Base-by-base conservation (phyloP, 306 rosid genomes). In the Begonia masoniana region DNA sequence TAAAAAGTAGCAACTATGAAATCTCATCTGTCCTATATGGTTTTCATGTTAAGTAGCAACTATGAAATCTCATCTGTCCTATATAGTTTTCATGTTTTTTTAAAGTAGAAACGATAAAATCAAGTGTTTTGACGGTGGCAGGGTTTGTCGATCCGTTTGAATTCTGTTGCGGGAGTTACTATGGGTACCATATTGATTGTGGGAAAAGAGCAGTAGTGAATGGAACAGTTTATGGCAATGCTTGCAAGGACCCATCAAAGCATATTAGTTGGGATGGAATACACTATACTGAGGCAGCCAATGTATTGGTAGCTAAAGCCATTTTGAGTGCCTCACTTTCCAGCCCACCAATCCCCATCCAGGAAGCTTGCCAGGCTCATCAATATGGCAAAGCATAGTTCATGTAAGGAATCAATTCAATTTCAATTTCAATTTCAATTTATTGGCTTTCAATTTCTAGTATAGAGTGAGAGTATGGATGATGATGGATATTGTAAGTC, bases 191-290 rank as follows among this genome's bases (percentile, higher is more conserved):
- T 49, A 62, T 80, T 19, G 54, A 76, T 15, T 89, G 94, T 68
- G 94, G 95, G 66, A 71, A 75, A 58, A 78, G 54, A 51, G 83
- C 65, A 3, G 59, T 59, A 26, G 71, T 78, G 56, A 89, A 85
- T 61, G 94, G 95, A 68, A 82, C 83, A 1, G 77, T 78, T 23
- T 82, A 82, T 71, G 94, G 94, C 0, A 78, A 70, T 60, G 78
- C 85, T 66, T 89, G 97, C 64, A 56, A 65, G 13, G 71, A 82
- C 66, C 91, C 97, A 66, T 64, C 78, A 53, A 75, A 35, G 67
- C 80, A 82, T 66, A 55, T 89, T 26, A 85, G 82, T 55, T 89
- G 95, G 95, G 97, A 89, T 47, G 95, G 95, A 65, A 80, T 78
- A 64, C 97, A 89, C 59, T 85, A 85, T 69, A 64, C 95, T 59